Base-by-base conservation (phyloP, 306 rosid species). In the Acacia crassicarpa region DNA sequence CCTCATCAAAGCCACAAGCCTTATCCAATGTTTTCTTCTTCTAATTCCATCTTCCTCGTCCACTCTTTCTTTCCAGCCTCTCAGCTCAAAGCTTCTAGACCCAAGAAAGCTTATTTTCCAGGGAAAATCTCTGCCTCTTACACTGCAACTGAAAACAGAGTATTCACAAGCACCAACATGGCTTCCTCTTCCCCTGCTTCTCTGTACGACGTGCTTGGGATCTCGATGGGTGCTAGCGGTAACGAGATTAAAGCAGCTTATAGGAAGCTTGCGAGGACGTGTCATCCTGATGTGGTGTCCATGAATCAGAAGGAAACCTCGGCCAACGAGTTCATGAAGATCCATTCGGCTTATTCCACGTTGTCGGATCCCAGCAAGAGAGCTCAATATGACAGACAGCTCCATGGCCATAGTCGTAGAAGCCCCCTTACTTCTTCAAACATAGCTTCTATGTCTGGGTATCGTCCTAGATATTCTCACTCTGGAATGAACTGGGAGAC, bases 211-310 rank as follows among this genome's bases (percentile, higher is more conserved):
- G 91, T 93, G 33, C 97, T 93, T 25, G 97, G 97, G 72, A 84
- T 93, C 67, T 82, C 95, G 0, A 77, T 53, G 74, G 81, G 85
- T 9, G 94, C 97, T 3, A 86, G 84, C 19, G 46, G 79, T 27
- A 19, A 75, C 2, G 97, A 93, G 46, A 87, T 93, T 68, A 93
- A 93, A 41, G 17, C 90, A 1, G 96, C 97, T 0, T 93, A 93
- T 15, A 83, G 96, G 54, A 90, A 78, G 45, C 88, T 91, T 0
- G 97, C 97, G 2, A 93, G 97, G 56, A 83, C 80, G 0, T 90
- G 85, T 16, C 97, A 93, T 70, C 97, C 97, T 15, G 96, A 93
- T 22, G 94, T 88, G 30, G 97, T 87, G 72, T 85, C 91, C 41
- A 61, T 85, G 77, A 86, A 88, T 73, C 86, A 78, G 67, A 92